phyloP scores from a whole-genome alignment of 345 rosid genomes.

The Populus simonii region DNA sequence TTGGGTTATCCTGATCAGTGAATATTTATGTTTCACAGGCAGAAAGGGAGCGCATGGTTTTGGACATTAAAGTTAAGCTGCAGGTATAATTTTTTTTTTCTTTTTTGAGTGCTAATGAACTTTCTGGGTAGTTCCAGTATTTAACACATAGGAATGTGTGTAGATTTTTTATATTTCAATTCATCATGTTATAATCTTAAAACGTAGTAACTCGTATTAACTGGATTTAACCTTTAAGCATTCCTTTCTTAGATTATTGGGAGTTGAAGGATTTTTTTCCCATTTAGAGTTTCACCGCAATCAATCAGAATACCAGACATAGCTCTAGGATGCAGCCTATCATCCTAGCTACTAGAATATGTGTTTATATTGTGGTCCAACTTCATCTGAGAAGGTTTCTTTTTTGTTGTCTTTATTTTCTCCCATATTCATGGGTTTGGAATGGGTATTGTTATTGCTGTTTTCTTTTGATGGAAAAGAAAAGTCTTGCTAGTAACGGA shows the following conservation, averaged over 20 bases:
- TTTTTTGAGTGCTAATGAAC: background rate
- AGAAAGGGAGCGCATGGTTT: conserved; percentile 96
- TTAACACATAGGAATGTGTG: background rate
- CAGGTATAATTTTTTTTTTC: conserved; percentile 48
- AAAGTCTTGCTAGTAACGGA: background rate
- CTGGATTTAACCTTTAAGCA: background rate
- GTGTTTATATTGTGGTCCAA: background rate
- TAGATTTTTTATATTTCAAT: background rate
- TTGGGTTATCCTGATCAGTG: conserved; percentile 8
- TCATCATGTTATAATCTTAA: background rate
- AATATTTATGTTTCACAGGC: conserved; percentile 46
- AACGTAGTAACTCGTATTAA: background rate
- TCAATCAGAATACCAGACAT: background rate
- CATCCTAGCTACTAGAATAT: background rate
- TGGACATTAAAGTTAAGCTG: conserved; percentile 95
- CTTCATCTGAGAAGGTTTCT: background rate
- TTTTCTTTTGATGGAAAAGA: background rate
- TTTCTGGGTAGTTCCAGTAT: conserved; percentile 6
- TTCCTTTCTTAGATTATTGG: background rate
- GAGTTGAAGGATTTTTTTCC: background rate
- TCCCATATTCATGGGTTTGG: background rate
- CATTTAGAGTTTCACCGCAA: background rate
- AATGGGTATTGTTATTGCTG: background rate
- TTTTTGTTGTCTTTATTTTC: background rate
- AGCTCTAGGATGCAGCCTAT: background rate